These are phyloP conservation scores for Bodo saltans DNA, from an alignment of 78 protist genomes.

Conservation along the genomic window DNA sequence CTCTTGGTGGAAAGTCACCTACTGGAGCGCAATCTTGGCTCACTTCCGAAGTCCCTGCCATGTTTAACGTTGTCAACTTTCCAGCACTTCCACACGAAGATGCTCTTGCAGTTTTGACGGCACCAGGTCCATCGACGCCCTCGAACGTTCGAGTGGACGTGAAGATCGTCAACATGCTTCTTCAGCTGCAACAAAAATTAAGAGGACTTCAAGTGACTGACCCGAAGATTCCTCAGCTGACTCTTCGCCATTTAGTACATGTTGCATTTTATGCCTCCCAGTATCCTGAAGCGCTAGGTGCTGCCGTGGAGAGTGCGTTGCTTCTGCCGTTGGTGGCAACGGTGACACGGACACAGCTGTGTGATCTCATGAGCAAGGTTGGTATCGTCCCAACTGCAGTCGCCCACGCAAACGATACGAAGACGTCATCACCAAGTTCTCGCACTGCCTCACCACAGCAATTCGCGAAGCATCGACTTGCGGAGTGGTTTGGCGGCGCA, in stretches of 20 bases:
- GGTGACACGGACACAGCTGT: not conserved
- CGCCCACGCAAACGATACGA: too few species aligned
- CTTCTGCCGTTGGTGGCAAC: constrained; percentile 20
- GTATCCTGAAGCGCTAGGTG: not conserved
- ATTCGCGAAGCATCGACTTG: too few species aligned
- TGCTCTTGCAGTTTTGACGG: not conserved
- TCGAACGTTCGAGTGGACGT: too few species aligned
- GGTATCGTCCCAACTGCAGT: not conserved
- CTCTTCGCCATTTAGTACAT: constrained; percentile 34
- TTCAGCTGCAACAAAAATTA: not conserved
- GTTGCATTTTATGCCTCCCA: not conserved
- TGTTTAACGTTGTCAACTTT: constrained; percentile 17
- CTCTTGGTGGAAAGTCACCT: not conserved
- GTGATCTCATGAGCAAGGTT: not conserved
- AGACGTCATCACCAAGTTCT: too few species aligned
- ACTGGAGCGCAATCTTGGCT: constrained; percentile 44
- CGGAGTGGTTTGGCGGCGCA: too few species aligned
- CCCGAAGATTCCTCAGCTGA: not conserved
- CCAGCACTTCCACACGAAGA: not conserved
- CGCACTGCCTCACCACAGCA: too few species aligned
- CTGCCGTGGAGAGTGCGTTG: not conserved
- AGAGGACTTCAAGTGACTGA: not conserved
- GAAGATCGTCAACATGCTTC: not conserved
- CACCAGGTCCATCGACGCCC: too few species aligned
- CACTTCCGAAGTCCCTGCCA: not conserved